Conservation (phyloP, 176 grass and related monocot species). For the Cenchrus purpureus region DNA sequence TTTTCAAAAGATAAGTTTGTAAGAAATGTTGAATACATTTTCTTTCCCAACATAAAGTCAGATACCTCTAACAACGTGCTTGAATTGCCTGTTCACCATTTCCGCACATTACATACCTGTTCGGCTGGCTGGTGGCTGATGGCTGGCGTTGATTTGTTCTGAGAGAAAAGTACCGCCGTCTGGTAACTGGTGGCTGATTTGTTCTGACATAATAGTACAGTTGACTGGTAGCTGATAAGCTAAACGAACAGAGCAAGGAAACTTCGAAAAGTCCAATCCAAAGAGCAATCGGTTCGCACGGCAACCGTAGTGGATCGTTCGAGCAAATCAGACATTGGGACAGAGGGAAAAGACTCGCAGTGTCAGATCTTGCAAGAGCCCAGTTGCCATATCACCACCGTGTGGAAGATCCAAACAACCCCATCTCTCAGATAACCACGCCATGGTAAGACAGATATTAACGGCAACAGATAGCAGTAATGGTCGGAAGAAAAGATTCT, state of each 20-base stretch:
- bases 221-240: too few species aligned
- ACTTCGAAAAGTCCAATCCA: neutral
- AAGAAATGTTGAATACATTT: too few species aligned
- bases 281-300: neutral
- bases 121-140: too few species aligned
- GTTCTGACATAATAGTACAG: too few species aligned
- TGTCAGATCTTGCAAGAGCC: neutral
- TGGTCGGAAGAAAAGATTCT: conserved; percentile 41
- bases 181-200: too few species aligned
- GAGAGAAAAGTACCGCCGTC: too few species aligned
- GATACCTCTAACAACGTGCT: too few species aligned
- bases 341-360: neutral
- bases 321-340: neutral
- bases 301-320: neutral
- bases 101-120: neutral
- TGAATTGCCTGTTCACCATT: neutral
- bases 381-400: neutral
- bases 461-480: neutral
- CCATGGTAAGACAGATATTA: neutral
- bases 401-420: neutral
- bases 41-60: too few species aligned
- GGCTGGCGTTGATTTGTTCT: too few species aligned
- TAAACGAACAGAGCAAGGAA: neutral
- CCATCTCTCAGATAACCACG: neutral
- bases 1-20: too few species aligned